phyloP scores from a whole-genome alignment of 208 protist species.

The Vickermania spadyakhi region DNA sequence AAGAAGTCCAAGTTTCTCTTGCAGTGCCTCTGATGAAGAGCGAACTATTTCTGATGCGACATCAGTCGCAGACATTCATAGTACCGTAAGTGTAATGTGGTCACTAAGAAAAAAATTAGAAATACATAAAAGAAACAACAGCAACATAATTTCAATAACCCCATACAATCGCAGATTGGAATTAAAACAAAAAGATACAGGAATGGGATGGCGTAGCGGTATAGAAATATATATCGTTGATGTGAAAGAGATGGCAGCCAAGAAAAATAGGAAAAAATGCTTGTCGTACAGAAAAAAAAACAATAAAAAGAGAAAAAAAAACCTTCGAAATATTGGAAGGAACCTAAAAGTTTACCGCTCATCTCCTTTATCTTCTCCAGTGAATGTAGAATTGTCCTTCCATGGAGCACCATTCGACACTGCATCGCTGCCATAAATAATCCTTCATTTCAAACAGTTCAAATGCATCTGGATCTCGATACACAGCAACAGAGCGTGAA shows the following conservation, averaged over 20 bases:
- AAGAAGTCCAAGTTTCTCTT: constrained; percentile 4
- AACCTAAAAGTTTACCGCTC: background rate
- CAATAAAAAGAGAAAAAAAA: constrained; percentile 5
- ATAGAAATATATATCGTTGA: too few species aligned
- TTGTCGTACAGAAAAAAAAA: background rate
- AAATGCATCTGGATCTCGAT: constrained; percentile 55
- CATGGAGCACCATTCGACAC: constrained; percentile 52
- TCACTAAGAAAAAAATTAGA: too few species aligned
- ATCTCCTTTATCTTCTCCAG: constrained; percentile 18
- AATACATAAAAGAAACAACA: too few species aligned
- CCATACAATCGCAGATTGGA: too few species aligned
- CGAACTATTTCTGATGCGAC: too few species aligned
- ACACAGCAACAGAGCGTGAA: constrained; percentile 24
- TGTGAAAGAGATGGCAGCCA: background rate
- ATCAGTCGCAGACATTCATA: too few species aligned
- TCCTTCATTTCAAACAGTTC: constrained; percentile 53
- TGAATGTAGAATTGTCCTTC: constrained; percentile 57
- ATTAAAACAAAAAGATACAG: too few species aligned
- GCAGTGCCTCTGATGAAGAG: background rate
- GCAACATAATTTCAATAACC: too few species aligned
- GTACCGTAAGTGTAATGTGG: too few species aligned
- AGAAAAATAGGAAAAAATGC: background rate
- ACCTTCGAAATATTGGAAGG: background rate
- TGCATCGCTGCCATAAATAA: constrained; percentile 47
- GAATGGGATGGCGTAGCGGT: too few species aligned